Base-by-base conservation (phyloP, 352 stramenopile genomes). In the Phytophthora pluvialis region DNA sequence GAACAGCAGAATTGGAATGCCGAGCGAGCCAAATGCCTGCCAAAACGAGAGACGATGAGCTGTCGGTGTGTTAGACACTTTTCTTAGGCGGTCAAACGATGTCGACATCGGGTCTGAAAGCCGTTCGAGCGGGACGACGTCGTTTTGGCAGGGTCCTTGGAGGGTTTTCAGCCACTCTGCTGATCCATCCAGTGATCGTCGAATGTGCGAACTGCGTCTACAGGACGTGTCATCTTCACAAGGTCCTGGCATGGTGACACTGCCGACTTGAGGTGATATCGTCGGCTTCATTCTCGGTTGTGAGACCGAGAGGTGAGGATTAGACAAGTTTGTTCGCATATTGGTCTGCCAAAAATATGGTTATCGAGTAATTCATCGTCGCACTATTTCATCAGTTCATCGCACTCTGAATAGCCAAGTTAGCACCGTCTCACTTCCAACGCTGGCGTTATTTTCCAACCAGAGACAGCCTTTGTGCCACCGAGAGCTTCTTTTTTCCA, bases 11-110 rank as follows among this genome's bases (percentile, higher is more conserved):
- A 83, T 32, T 8, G 58, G 58, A 11, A 75, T 15, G 0, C 69
- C 75, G 16, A 78, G 38, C 1, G 67, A 7, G 3, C 71, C 71
- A 45, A 82, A 80, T 5, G 64, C 69, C 40, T 74, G 56, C 35
- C 59, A 53, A 48, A 77, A 71, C 39, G 68, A 64, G 2, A 77
- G 51, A 7, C 51, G 58, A 13, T 70, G 52, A 1, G 21, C 12
- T 16, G 38, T 60, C 2, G 32, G 13, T 16, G 38, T 29, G 16
- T 56, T 64, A 5, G 49, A n/a, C 18, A 49, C 21, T 16, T 38
- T 43, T 65, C 15, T n/a, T 40, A 16, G 49, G 13, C 33, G 59
- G 13, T 52, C 29, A 12, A 54, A 52, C 4, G 49, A 47, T 3
- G 48, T 8, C 9, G 48, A 46, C 44, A 69, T 64, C 12, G 54